Evolutionary conservation across 768 basidiomycete genomes (phyloP), one percentile per base, ranked within the genome.

Genomic region (Russula earlei): DNA sequence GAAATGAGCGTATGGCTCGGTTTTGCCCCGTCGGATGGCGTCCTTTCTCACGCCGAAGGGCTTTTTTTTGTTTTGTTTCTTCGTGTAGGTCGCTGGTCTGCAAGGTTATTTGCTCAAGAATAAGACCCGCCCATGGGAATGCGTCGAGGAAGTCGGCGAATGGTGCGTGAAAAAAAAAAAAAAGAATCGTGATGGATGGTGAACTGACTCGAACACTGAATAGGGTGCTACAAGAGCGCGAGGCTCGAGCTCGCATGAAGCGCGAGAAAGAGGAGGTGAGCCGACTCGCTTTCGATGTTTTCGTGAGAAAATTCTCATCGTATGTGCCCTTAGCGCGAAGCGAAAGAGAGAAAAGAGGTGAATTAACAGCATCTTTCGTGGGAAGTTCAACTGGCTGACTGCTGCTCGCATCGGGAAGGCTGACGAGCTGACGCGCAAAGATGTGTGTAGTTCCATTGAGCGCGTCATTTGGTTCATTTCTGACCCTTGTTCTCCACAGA

Each of bases 51-150:
- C 54, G 31, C 31, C 29, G 22, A 24, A 38, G 33, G 29, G 38
- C 34, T 47, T 34, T n/a, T 54, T 22, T 44, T n/a, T n/a, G n/a
- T n/a, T n/a, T n/a, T n/a, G n/a, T n/a, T n/a, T n/a, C n/a, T n/a
- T n/a, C n/a, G n/a, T n/a, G 34, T 54, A 89, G 87, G 87, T 91
- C 55, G 90, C 90, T 25, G 75, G 79, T 46, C 76, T 91, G 61
- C 90, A 91, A 74, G 90, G 90, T 2, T 91, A 91, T 67, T 76
- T 92, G 37, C 75, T 91, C 55, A 87, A 86, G 77, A 91, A 91
- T 70, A 91, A 92, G 77, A 84, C 90, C 12, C 83, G 90, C n/a
- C 90, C 90, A 38, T 77, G 79, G 57, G 87, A 91, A 68, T 87
- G 84, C 60, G 89, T 92, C 9, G 83, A 84, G 5, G 89, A 91